These are phyloP conservation scores for Chloromonas sp. DNA, from an alignment of 163 green algal species.

Conservation along the genomic window DNA sequence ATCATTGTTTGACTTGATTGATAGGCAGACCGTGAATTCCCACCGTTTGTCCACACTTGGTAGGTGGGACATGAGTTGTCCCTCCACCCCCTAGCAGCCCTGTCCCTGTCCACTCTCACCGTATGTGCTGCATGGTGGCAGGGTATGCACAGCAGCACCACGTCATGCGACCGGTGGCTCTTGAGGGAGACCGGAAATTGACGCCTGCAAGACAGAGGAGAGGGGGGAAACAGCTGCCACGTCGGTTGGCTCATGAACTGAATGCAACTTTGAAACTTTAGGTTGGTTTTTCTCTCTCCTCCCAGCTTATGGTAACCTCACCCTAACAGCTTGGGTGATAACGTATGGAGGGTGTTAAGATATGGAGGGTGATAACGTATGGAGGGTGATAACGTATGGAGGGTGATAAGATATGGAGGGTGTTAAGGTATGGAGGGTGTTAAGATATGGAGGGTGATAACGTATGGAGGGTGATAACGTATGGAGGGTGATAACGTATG, in stretches of 20 bases:
- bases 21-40: too few species aligned
- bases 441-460: too few species aligned
- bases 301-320: too few species aligned
- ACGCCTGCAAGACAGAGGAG: neutral
- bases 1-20: too few species aligned
- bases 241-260: too few species aligned
- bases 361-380: neutral
- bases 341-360: neutral
- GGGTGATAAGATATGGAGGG: too few species aligned
- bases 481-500: neutral
- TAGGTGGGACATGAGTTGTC: too few species aligned
- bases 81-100: too few species aligned
- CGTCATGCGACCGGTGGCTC: conserved; percentile 67
- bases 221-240: neutral
- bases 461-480: neutral
- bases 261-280: too few species aligned
- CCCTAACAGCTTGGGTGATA: too few species aligned
- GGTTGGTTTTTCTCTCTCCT: too few species aligned
- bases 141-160: conserved; percentile 70
- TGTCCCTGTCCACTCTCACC: conserved; percentile 10
- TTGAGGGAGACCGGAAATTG: conserved; percentile 63
- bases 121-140: conserved; percentile 62
- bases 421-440: neutral
- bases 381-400: neutral
- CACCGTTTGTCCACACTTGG: too few species aligned